A percentile compares a stretch with the other conserved stretches of the same genome.
phyloP scores from a whole-genome alignment of 306 rosid genomes.

The Chamaecrista fasciculata region DNA sequence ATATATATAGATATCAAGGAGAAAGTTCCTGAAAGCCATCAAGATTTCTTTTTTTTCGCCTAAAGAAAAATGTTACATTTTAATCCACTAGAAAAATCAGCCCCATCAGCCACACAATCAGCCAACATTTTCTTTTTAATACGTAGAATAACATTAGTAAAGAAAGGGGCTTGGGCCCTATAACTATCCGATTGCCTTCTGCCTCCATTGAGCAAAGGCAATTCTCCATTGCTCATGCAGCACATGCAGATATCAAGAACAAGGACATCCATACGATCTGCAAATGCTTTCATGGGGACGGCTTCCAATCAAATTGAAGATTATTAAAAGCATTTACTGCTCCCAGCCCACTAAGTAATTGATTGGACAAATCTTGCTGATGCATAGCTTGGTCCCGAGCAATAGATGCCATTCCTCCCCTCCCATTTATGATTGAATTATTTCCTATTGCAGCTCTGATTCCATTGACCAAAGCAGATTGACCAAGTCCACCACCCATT shows the following conservation, averaged over 20 bases:
- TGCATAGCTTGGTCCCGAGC: conserved; percentile 77
- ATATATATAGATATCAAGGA: conserved; percentile 27
- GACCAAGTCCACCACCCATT: conserved; percentile 63
- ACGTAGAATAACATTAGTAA: conserved; percentile 63
- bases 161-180: conserved; percentile 57
- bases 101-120: conserved; percentile 65
- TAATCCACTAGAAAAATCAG: conserved; percentile 48
- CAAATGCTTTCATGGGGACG: conserved; percentile 56
- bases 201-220: conserved; percentile 36
- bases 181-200: conserved; percentile 36
- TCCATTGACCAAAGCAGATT: conserved; percentile 70
- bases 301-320: conserved; percentile 86
- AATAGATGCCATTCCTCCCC: conserved; percentile 70
- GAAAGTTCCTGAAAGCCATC: conserved; percentile 25
- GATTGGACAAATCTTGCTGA: conserved; percentile 84
- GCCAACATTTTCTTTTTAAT: conserved; percentile 62
- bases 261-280: conserved; percentile 31
- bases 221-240: conserved; percentile 50
- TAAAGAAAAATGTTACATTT: conserved; percentile 41
- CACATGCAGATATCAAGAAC: conserved; percentile 46
- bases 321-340: conserved; percentile 69
- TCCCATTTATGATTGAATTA: conserved; percentile 75
- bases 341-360: conserved; percentile 78
- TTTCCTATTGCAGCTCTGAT: conserved; percentile 70
- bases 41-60: not conserved